phyloP scores from a whole-genome alignment of 805 yeast genomes.

The Lachancea cidri region DNA sequence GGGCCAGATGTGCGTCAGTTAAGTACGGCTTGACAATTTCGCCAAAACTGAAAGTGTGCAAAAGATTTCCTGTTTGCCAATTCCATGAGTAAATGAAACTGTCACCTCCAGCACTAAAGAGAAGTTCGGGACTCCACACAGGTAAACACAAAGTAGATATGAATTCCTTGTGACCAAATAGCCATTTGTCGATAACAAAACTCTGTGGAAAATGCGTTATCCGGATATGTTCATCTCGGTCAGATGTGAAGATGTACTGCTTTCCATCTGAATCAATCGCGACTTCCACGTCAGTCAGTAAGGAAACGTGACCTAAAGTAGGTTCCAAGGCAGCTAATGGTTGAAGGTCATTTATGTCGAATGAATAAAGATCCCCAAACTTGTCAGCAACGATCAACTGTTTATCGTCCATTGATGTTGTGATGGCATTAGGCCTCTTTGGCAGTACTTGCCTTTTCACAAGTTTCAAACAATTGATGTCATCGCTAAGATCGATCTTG shows the following conservation, averaged over 20 bases:
- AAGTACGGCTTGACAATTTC: constrained; percentile 40
- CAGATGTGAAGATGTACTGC: constrained; percentile 64
- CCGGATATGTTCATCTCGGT: constrained; percentile 94
- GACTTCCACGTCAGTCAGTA: constrained; percentile 71
- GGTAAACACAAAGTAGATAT: constrained; percentile 63
- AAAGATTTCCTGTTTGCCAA: constrained; percentile 54
- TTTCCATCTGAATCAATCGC: constrained; percentile 32
- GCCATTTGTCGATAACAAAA: constrained; percentile 71
- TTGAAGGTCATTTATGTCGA: constrained; percentile 38
- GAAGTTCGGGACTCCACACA: constrained; percentile 41
- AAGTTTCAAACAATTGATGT: constrained; percentile 42
- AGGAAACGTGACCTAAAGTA: constrained; percentile 90
- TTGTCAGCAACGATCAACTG: constrained; percentile 78
- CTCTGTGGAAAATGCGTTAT: constrained; percentile 75
- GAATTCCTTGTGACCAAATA: constrained; percentile 84
- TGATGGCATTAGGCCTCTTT: constrained; percentile 85
- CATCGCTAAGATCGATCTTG: constrained; percentile 26
- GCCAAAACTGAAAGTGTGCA: constrained; percentile 47
- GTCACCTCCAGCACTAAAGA: constrained; percentile 93
- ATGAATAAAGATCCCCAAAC: constrained; percentile 87
- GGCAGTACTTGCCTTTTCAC: constrained; percentile 74
- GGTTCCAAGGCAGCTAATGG: constrained; percentile 46
- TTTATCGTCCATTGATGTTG: constrained; percentile 47
- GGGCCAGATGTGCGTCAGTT: constrained; percentile 55
- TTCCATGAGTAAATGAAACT: constrained; percentile 68